phyloP scores from a whole-genome alignment of 2,329 filamentous ascomycete genomes.

The Fusarium penzigii region DNA sequence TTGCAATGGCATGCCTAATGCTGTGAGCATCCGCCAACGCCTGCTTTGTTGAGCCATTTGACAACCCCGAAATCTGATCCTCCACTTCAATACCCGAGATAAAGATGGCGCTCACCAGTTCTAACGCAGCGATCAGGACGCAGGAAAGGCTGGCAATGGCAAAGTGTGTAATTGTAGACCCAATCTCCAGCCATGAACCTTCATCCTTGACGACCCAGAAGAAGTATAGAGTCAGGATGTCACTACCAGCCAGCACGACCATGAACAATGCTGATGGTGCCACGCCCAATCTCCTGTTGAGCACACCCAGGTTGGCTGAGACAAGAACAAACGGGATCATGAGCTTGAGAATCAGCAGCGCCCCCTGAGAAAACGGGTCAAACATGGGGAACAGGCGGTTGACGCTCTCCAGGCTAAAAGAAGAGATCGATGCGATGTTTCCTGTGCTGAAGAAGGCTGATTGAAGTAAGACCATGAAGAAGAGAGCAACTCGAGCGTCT shows the following conservation, averaged over 20 bases:
- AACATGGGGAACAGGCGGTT: slow-evolving; percentile 86
- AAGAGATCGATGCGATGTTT: slow-evolving; percentile 90
- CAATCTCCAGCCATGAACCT: slow-evolving; percentile 96
- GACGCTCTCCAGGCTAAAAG: slow-evolving; percentile 91
- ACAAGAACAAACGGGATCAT: slow-evolving; percentile 92
- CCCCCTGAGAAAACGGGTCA: slow-evolving; percentile 88
- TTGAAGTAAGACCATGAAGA: slow-evolving; percentile 94
- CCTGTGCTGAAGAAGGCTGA: slow-evolving; percentile 97
- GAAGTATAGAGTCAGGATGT: slow-evolving; percentile 91
- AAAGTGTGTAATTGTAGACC: slow-evolving; percentile 95
- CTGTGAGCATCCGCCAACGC: neutral
- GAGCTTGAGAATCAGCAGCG: slow-evolving; percentile 83
- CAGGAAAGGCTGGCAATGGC: slow-evolving; percentile 86
- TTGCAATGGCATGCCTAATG: slow-evolving; percentile 16
- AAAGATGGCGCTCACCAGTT: slow-evolving; percentile 81
- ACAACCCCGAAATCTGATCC: slow-evolving; percentile 9
- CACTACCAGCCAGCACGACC: slow-evolving; percentile 87
- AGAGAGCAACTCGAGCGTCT: slow-evolving; percentile 87
- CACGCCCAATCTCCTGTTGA: slow-evolving; percentile 82
- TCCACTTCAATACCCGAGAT: slow-evolving; percentile 76
- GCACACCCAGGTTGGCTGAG: slow-evolving; percentile 88
- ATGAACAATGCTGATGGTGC: slow-evolving; percentile 91
- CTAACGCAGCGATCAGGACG: slow-evolving; percentile 85
- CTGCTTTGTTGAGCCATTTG: neutral
- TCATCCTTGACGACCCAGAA: slow-evolving; percentile 98